phyloP scores from a whole-genome alignment of 164 flowering plant species.

The Taxillus chinensis region DNA sequence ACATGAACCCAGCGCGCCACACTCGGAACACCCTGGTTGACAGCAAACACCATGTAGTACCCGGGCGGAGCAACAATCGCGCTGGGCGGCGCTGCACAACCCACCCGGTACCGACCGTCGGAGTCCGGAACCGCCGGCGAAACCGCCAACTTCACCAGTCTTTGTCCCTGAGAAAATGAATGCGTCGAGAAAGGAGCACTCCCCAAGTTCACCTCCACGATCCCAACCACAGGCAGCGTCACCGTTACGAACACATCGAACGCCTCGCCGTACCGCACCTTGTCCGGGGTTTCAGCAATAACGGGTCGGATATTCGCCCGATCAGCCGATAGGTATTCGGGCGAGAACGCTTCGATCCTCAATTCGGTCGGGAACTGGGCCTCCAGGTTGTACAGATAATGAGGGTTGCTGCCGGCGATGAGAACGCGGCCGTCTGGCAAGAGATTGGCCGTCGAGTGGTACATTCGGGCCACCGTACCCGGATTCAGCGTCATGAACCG shows the following conservation, averaged over 20 bases:
- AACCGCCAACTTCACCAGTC: conserved; percentile 59
- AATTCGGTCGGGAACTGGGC: conserved; percentile 70
- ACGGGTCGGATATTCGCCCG: conserved; percentile 58
- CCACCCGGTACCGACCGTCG: conserved; percentile 31
- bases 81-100: conserved; percentile 58
- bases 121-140: conserved; percentile 32
- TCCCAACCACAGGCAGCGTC: conserved; percentile 55
- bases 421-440: conserved; percentile 81
- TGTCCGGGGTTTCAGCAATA: conserved; percentile 32
- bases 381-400: conserved; percentile 47
- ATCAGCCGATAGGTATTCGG: conserved; percentile 61
- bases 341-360: conserved; percentile 81
- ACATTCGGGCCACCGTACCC: conserved; percentile 68
- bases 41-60: conserved; percentile 79
- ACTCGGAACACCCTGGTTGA: conserved; percentile 87
- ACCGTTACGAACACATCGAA: conserved; percentile 46
- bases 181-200: conserved; percentile 88
- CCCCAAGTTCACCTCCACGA: conserved; percentile 56
- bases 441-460: conserved; percentile 85
- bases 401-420: conserved; percentile 86
- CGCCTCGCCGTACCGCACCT: conserved; percentile 37
- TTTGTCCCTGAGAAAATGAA: conserved; percentile 84
- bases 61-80: conserved; percentile 82
- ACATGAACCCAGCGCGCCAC: conserved; percentile 73
- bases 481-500: conserved; percentile 81